These are phyloP conservation scores for Onygenales sp. DNA, from an alignment of 2,329 filamentous ascomycete genomes.

Conservation along the genomic window DNA sequence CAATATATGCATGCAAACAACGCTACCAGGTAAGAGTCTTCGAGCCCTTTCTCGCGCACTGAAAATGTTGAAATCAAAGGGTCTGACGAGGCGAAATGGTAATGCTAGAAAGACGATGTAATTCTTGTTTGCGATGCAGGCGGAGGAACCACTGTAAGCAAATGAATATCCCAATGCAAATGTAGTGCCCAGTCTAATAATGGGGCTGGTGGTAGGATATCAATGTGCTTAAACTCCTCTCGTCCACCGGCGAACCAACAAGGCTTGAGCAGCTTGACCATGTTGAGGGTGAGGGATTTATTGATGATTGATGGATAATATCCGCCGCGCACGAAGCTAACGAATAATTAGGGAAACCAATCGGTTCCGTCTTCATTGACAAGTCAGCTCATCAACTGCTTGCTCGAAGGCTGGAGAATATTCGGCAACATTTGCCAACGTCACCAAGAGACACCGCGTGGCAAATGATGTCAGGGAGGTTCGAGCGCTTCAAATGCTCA, in stretches of 20 bases:
- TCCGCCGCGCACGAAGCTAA: neutral
- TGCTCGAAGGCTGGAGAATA: conserved; percentile 13
- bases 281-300: conserved; percentile 3
- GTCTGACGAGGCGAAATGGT: neutral
- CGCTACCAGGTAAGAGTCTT: conserved; percentile 21
- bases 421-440: conserved; percentile 12
- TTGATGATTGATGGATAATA: neutral
- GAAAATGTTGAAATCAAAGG: neutral
- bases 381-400: conserved; percentile 19
- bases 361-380: conserved; percentile 30
- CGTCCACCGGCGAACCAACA: conserved; percentile 15
- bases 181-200: neutral
- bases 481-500: conserved; percentile 5
- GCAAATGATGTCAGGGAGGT: conserved; percentile 5
- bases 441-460: conserved; percentile 3
- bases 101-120: conserved; percentile 4
- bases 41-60: conserved; percentile 28
- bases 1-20: conserved; percentile 19
- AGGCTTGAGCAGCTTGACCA: conserved; percentile 18
- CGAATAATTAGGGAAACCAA: conserved; percentile 18
- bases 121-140: conserved; percentile 8
- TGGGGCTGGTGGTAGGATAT: neutral
- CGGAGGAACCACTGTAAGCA: conserved; percentile 5
- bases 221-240: conserved; percentile 15
- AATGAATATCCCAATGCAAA: neutral